A percentile compares a stretch with the other conserved stretches of the same genome.
Evolutionary conservation across 345 rosid genomes (phyloP).

Genomic region (rapeseed (Brassica napus)): DNA sequence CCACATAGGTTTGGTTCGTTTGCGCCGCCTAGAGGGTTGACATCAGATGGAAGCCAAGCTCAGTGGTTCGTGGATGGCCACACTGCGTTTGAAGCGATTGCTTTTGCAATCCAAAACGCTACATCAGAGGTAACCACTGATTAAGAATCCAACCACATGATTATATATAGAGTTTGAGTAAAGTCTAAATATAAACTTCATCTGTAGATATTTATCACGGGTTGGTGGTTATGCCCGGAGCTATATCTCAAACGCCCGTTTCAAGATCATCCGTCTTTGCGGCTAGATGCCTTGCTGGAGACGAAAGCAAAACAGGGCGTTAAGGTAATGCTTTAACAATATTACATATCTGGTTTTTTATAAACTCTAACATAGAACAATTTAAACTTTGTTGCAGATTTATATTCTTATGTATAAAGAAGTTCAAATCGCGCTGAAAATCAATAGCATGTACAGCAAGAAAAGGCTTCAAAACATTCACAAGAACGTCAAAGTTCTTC

Average conservation of each 20-base stretch:
- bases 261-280: slow-evolving; percentile 50
- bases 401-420: slow-evolving; percentile 91
- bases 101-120: slow-evolving; percentile 75
- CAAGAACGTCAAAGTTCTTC: slow-evolving; percentile 79
- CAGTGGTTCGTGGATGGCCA: slow-evolving; percentile 93
- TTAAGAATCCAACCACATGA: background rate
- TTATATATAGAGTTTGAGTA: background rate
- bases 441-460: slow-evolving; percentile 84
- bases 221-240: slow-evolving; percentile 99
- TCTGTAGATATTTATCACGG: slow-evolving; percentile 83
- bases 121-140: slow-evolving; percentile 67
- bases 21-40: slow-evolving; percentile 79
- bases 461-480: slow-evolving; percentile 74
- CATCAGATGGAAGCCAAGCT: slow-evolving; percentile 85
- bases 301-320: slow-evolving; percentile 88
- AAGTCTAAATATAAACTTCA: background rate
- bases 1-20: slow-evolving; percentile 82
- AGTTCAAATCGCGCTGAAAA: slow-evolving; percentile 83
- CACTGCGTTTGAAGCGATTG: slow-evolving; percentile 90
- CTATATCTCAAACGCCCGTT: slow-evolving; percentile 91
- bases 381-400: slow-evolving; percentile 52
- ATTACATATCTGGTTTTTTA: background rate
- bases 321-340: slow-evolving; percentile 50
- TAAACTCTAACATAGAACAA: too few relatives aligned
- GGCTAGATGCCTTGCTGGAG: slow-evolving; percentile 80